Conservation (phyloP, 1,284 basidiomycete species). For the Papiliotrema laurentii region DNA sequence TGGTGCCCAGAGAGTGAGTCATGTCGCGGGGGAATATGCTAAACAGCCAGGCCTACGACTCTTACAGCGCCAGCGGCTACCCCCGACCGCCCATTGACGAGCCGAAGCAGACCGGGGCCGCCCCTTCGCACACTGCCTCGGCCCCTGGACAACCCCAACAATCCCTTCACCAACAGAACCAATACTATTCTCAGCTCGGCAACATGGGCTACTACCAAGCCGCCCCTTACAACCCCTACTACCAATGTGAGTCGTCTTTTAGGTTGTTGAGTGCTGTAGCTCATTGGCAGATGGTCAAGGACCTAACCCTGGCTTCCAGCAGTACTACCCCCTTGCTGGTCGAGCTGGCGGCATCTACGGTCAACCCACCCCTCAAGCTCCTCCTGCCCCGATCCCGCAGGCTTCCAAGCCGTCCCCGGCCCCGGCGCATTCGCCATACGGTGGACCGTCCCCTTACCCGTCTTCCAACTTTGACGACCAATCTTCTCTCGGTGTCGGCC, state of each 20-base stretch:
- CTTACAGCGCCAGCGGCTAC: constrained; percentile 44
- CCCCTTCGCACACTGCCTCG: constrained; percentile 35
- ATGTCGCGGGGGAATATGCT: background rate
- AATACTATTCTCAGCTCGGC: constrained; percentile 42
- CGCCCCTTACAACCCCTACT: constrained; percentile 50
- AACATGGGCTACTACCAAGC: constrained; percentile 48
- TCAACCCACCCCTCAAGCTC: constrained; percentile 39
- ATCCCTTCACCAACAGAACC: constrained; percentile 41
- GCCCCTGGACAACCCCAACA: constrained; percentile 36
- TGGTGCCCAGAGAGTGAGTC: constrained; percentile 22
- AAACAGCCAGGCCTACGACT: constrained; percentile 38
- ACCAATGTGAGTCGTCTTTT: constrained; percentile 40
- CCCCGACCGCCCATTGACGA: constrained; percentile 42
- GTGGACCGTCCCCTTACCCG: constrained; percentile 34
- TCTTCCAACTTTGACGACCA: constrained; percentile 39
- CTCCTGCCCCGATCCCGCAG: constrained; percentile 36
- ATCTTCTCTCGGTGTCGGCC: constrained; percentile 23
- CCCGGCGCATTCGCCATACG: constrained; percentile 43
- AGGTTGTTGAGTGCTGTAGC: background rate
- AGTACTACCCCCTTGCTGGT: constrained; percentile 45
- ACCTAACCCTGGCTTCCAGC: constrained; percentile 45
- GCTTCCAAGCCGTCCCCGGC: constrained; percentile 33
- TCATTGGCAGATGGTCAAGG: constrained; percentile 42
- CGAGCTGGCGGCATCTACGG: constrained; percentile 36
- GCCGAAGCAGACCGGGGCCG: constrained; percentile 31